phyloP scores from a whole-genome alignment of 1,139 yeast genomes.

The Magnusiomyces tetraspermus region DNA sequence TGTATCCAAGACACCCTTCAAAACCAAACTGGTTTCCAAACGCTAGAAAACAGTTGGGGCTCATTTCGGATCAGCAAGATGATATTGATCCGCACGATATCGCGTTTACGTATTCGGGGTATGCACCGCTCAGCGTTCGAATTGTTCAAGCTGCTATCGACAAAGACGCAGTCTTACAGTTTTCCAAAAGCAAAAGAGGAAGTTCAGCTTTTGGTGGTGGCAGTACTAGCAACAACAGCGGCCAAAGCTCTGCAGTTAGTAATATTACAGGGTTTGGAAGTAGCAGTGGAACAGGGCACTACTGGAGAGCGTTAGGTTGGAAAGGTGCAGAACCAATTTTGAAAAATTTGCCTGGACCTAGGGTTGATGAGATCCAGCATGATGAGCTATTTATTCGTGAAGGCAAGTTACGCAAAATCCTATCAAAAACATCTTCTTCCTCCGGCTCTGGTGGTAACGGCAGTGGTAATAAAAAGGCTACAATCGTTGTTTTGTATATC shows the following conservation, averaged over 20 bases:
- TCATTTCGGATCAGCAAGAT: slow-evolving; percentile 28
- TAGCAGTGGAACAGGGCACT: slow-evolving; percentile 18
- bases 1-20: slow-evolving; percentile 28
- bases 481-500: slow-evolving; percentile 43
- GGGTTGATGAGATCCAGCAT: slow-evolving; percentile 30
- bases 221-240: neutral
- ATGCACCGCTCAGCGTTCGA: slow-evolving; percentile 39
- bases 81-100: slow-evolving; percentile 28
- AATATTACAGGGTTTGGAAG: neutral
- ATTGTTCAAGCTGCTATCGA: slow-evolving; percentile 35
- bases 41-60: slow-evolving; percentile 24
- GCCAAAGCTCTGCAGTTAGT: neutral
- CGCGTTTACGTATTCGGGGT: slow-evolving; percentile 38
- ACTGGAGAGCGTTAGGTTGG: slow-evolving; percentile 32
- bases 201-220: neutral
- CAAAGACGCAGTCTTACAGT: slow-evolving; percentile 16
- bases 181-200: neutral
- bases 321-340: slow-evolving; percentile 31
- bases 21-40: slow-evolving; percentile 28
- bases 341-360: slow-evolving; percentile 30
- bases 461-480: slow-evolving; percentile 25
- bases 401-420: slow-evolving; percentile 31
- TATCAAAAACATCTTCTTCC: too few species aligned
- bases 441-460: too few species aligned
- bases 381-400: slow-evolving; percentile 27